These are phyloP conservation scores for Volvox reticuliferus DNA, from an alignment of 139 green algal species.

Conservation along the genomic window DNA sequence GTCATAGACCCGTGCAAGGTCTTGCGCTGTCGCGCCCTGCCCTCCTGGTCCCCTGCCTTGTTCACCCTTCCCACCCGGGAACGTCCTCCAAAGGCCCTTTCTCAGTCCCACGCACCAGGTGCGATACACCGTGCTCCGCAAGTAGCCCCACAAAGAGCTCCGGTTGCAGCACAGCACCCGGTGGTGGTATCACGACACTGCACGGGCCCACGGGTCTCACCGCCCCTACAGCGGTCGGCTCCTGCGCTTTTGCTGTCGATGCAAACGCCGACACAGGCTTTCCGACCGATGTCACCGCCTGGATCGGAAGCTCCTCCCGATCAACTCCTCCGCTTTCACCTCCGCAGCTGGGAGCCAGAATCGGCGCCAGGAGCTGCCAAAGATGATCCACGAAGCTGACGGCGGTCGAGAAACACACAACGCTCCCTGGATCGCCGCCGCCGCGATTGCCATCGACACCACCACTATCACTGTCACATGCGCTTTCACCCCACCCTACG, in stretches of 20 bases:
- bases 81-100: no score
- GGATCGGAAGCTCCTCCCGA: neutral
- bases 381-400: constrained; percentile 55
- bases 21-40: no score
- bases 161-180: neutral
- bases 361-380: constrained; percentile 46
- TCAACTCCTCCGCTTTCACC: neutral
- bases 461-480: neutral
- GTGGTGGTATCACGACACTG: neutral
- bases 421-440: neutral
- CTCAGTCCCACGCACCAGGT: constrained; percentile 53
- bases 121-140: constrained; percentile 58
- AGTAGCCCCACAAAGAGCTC: constrained; percentile 53
- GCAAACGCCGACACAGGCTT: neutral
- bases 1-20: no score
- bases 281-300: neutral
- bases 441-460: neutral
- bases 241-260: neutral
- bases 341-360: neutral
- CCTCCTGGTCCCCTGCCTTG: no score
- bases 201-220: neutral
- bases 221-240: no score
- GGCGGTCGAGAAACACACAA: constrained; percentile 35
- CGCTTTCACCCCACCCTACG: neutral
- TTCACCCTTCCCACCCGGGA: no score